Percentiles rank a stretch among this genome's conserved stretches.
phyloP scores from a whole-genome alignment of 2,329 filamentous ascomycete species.

The Colletotrichum orbiculare region DNA sequence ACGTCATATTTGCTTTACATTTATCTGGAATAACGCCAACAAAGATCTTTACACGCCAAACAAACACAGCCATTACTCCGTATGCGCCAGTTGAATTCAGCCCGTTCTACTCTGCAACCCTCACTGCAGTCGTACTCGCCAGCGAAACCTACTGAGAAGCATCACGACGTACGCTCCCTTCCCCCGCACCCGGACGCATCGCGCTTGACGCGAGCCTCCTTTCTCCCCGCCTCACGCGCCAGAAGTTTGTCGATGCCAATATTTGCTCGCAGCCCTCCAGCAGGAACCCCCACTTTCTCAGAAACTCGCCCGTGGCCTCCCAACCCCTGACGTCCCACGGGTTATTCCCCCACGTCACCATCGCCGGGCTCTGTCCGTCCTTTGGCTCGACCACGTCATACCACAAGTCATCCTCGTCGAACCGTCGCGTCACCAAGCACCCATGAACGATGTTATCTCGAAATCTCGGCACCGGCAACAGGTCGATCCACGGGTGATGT shows the following conservation, averaged over 20 bases:
- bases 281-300: slow-evolving; percentile 37
- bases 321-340: slow-evolving; percentile 30
- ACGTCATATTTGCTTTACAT: too few relatives aligned
- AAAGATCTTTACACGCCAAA: too few relatives aligned
- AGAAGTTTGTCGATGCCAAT: slow-evolving; percentile 32
- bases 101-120: too few relatives aligned
- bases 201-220: background rate
- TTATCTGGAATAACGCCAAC: too few relatives aligned
- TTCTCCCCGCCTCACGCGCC: slow-evolving; percentile 18
- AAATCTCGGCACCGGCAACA: slow-evolving; percentile 43
- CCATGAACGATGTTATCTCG: slow-evolving; percentile 41
- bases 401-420: slow-evolving; percentile 19
- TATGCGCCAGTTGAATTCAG: too few relatives aligned
- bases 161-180: too few relatives aligned
- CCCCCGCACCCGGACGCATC: too few relatives aligned
- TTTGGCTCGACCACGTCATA: background rate
- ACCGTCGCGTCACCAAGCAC: background rate
- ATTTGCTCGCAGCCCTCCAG: slow-evolving; percentile 35
- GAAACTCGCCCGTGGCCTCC: slow-evolving; percentile 36
- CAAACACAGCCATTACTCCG: too few relatives aligned
- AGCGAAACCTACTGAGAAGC: too few relatives aligned
- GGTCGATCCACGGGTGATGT: slow-evolving; percentile 48
- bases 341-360: background rate
- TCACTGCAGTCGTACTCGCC: too few relatives aligned
- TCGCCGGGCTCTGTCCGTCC: background rate